Percentiles rank a stretch among this genome's conserved stretches.
phyloP scores from a whole-genome alignment of 352 stramenopile genomes.

The Phytophthora foliorum region DNA sequence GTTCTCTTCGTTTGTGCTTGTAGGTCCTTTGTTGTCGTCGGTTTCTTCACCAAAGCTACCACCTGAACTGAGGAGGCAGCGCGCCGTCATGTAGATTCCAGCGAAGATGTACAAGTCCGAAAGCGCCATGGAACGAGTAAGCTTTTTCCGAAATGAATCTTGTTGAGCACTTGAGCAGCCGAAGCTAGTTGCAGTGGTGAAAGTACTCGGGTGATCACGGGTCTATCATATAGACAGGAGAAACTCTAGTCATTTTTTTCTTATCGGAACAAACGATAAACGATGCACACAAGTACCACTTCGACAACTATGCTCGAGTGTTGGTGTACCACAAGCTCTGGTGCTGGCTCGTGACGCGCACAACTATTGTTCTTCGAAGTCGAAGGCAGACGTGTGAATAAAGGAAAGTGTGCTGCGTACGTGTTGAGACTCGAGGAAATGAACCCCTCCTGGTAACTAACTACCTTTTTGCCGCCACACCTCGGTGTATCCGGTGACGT shows the following conservation, averaged over 20 bases:
- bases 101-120: conserved; percentile 23
- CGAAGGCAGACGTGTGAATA: too few species aligned
- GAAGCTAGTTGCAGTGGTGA: background rate
- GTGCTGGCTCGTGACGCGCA: too few species aligned
- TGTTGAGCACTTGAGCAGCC: background rate
- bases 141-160: background rate
- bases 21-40: background rate
- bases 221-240: too few species aligned
- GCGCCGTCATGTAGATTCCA: conserved; percentile 16
- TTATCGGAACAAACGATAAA: background rate
- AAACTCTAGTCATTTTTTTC: too few species aligned
- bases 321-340: background rate
- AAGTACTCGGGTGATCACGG: conserved; percentile 14
- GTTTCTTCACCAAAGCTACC: background rate
- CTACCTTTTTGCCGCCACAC: conserved; percentile 34
- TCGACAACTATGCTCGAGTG: background rate
- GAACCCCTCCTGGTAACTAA: conserved; percentile 29
- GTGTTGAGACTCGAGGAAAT: conserved; percentile 41
- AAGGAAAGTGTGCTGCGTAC: conserved; percentile 5
- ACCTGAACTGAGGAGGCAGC: conserved; percentile 9
- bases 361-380: too few species aligned
- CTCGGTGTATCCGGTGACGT: conserved; percentile 27
- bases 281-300: too few species aligned
- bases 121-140: conserved; percentile 6
- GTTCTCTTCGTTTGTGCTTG: conserved; percentile 14